A percentile compares a stretch with the other conserved stretches of the same genome.
phyloP scores from a whole-genome alignment of 495 filamentous ascomycete genomes.

The Penicillium pancosmium region DNA sequence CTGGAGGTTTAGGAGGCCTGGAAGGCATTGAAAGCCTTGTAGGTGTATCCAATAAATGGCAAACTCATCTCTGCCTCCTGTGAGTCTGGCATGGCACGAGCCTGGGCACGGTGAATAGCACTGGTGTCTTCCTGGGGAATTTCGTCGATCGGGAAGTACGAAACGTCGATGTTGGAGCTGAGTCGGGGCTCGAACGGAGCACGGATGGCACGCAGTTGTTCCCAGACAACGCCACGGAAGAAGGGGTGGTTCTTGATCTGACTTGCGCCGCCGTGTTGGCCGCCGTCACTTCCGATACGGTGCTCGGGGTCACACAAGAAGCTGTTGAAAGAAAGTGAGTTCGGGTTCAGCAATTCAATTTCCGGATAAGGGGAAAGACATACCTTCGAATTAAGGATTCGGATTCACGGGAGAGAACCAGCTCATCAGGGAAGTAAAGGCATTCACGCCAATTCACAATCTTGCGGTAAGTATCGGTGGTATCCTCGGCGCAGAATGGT shows the following conservation, averaged over 20 bases:
- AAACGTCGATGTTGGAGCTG: conserved; percentile 90
- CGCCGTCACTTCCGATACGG: conserved; percentile 68
- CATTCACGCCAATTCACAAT: conserved; percentile 97
- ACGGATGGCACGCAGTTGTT: conserved; percentile 84
- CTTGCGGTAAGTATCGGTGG: conserved; percentile 97
- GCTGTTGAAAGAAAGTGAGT: conserved; percentile 45
- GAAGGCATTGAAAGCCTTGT: conserved; percentile 94
- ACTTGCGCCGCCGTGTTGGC: conserved; percentile 73
- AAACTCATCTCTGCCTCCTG: conserved; percentile 84
- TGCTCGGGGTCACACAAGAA: conserved; percentile 91
- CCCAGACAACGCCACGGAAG: conserved; percentile 95
- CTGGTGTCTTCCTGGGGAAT: conserved; percentile 90
- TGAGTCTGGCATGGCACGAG: conserved; percentile 61
- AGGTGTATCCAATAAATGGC: conserved; percentile 98
- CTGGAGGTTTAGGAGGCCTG: conserved; percentile 37
- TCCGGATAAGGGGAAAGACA: conserved; percentile 13
- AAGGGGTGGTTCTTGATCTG: conserved; percentile 94
- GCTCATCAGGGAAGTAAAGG: conserved; percentile 95
- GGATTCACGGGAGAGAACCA: conserved; percentile 81
- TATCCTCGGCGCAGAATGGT: conserved; percentile 97
- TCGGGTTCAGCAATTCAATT: background rate
- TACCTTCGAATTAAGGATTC: conserved; percentile 87
- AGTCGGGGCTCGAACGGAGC: conserved; percentile 95
- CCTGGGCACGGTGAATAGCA: conserved; percentile 68
- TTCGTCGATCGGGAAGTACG: conserved; percentile 98